phyloP scores from a whole-genome alignment of 305 asterid species.

The Fraxinus platypoda region DNA sequence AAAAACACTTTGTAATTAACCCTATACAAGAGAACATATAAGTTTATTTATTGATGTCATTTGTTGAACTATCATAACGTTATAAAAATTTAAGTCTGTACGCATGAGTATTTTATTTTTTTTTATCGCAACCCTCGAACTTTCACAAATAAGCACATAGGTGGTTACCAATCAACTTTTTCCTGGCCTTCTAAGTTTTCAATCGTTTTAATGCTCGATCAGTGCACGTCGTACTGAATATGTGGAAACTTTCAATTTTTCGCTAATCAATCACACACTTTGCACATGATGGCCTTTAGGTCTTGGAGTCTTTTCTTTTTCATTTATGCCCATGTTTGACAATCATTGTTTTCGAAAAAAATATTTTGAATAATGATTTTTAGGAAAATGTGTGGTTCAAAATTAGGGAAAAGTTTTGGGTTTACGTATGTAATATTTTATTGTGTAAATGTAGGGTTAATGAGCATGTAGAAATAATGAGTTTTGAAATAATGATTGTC shows the following conservation, averaged over 20 bases:
- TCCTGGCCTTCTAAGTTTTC: neutral
- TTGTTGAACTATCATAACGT: neutral
- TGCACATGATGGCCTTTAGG: neutral
- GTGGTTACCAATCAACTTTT: neutral
- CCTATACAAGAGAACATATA: neutral
- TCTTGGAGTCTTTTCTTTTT: neutral
- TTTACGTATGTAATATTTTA: no score
- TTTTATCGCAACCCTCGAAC: neutral
- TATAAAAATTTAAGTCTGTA: no score
- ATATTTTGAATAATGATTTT: no score
- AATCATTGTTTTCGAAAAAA: no score
- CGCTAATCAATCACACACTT: neutral
- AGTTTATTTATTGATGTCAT: neutral
- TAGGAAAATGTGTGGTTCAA: no score
- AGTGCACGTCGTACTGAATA: neutral
- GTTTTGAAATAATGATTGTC: no score
- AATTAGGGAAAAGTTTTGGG: no score
- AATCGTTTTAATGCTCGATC: neutral
- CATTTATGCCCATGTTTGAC: neutral
- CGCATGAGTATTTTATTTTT: neutral
- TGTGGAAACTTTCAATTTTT: neutral
- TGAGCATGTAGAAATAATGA: no score
- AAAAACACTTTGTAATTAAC: no score
- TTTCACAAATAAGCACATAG: neutral
- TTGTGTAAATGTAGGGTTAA: no score